Conservation (phyloP, 306 rosid species). For the Purshia tridentata region DNA sequence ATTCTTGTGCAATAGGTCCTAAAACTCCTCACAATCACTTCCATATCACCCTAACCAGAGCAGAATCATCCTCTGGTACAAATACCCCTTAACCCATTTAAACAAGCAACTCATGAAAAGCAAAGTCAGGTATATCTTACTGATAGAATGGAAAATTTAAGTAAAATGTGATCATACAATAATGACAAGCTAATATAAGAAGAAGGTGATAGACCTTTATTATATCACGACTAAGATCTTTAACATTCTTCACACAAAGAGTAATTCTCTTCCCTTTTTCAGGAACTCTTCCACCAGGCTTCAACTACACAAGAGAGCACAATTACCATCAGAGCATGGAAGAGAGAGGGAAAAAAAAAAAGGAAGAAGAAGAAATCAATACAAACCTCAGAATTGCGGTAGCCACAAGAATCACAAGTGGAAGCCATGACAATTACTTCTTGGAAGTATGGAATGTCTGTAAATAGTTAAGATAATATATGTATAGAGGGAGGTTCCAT, state of each 20-base stretch:
- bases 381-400: slow-evolving; percentile 95
- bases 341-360: slow-evolving; percentile 15
- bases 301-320: slow-evolving; percentile 57
- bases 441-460: slow-evolving; percentile 96
- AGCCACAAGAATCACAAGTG: slow-evolving; percentile 91
- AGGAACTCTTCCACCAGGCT: slow-evolving; percentile 90
- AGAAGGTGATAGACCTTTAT: slow-evolving; percentile 64
- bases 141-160: not conserved
- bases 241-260: slow-evolving; percentile 54
- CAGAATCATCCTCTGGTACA: too few species aligned
- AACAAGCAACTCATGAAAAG: not conserved
- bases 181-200: not conserved
- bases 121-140: not conserved
- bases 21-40: not conserved
- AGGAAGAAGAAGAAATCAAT: slow-evolving; percentile 19
- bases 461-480: slow-evolving; percentile 38
- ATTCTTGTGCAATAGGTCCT: not conserved
- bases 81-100: not conserved
- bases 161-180: not conserved
- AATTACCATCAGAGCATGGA: slow-evolving; percentile 20
- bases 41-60: not conserved
- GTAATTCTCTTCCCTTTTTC: slow-evolving; percentile 79
- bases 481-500: too few species aligned
- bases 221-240: slow-evolving; percentile 86
- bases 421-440: slow-evolving; percentile 98